Evolutionary conservation across 2,329 filamentous ascomycete species (phyloP).

Genomic region (Paramyrothecium sp.): DNA sequence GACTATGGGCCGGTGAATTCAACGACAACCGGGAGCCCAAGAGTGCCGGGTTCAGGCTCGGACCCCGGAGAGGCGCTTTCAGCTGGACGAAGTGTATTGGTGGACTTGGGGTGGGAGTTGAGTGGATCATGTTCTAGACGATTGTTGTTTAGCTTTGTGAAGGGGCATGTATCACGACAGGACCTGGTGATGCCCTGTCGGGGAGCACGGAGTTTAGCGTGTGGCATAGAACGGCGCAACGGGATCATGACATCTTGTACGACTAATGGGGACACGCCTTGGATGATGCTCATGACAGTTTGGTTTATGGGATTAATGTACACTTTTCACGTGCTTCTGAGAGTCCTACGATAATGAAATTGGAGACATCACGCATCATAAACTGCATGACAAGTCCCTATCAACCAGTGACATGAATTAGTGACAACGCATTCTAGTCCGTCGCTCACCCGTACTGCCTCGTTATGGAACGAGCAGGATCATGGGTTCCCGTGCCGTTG

Average conservation of each 20-base stretch:
- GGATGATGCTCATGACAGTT: background rate
- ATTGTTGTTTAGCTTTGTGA: constrained; percentile 28
- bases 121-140: constrained; percentile 61
- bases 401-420: no score
- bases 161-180: constrained; percentile 13
- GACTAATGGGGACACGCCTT: background rate
- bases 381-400: no score
- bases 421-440: no score
- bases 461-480: no score
- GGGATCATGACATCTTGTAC: background rate
- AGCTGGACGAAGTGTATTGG: constrained; percentile 59
- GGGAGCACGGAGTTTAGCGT: constrained; percentile 3
- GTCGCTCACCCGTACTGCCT: no score
- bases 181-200: background rate
- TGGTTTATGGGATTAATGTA: background rate
- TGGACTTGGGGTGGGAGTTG: constrained; percentile 54
- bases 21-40: constrained; percentile 31
- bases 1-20: constrained; percentile 68
- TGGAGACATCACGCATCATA: no score
- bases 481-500: no score
- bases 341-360: no score
- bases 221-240: background rate
- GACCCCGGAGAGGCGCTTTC: constrained; percentile 48
- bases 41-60: constrained; percentile 28
- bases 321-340: no score